Base-by-base conservation (phyloP, 129 eudicot species). In the Pseudognaphalium luteoalbum region DNA sequence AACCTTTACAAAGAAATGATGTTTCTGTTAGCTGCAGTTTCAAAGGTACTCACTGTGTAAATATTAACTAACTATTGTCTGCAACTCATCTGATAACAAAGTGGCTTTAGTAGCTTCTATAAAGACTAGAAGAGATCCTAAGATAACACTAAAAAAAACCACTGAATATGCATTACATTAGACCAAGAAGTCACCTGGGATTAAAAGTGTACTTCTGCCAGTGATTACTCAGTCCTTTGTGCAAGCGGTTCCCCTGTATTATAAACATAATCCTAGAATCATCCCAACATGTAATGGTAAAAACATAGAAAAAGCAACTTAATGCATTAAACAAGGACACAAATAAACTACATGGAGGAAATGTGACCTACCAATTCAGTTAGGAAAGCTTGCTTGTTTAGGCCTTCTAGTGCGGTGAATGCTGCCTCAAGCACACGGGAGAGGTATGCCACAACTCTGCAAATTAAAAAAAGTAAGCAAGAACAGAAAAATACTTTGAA, bases 391-490 rank as follows among this genome's bases (percentile, higher is more conserved):
- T 86, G 99, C 65, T 89, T 95, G 88, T 91, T 91, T 44, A 81
- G 97, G 86, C 99, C 99, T 80, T 95, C 99, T 60, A 95, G 82
- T 66, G 97, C 97, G 57, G 99, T 91, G 84, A 91, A 95, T 51
- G 99, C 96, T 41, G 97, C 87, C 83, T 95, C 99, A 78, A 95
- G 99, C 75, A 95, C 94, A 70, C 99, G 97, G 65, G 99, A 95
- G 59, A 95, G 97, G 76, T 95, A 89, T 29, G 99, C 96, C 66
- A 95, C 99, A 76, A 91, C 97, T 72, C 97, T 91, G 90, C 50
- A 68, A 44, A 35, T 25, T 35, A 35, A 35, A 35, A 6, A 35
- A 35, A 35, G 41, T 6, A 35, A 35, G 41, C 6, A 35, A 35
- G 9, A 66, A 81, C 66, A 68, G 74, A 29, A 17, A 51, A 17